A percentile compares a stretch with the other conserved stretches of the same genome.
Evolutionary conservation across 164 flowering plant species (phyloP).

Genomic region (Santalum album): DNA sequence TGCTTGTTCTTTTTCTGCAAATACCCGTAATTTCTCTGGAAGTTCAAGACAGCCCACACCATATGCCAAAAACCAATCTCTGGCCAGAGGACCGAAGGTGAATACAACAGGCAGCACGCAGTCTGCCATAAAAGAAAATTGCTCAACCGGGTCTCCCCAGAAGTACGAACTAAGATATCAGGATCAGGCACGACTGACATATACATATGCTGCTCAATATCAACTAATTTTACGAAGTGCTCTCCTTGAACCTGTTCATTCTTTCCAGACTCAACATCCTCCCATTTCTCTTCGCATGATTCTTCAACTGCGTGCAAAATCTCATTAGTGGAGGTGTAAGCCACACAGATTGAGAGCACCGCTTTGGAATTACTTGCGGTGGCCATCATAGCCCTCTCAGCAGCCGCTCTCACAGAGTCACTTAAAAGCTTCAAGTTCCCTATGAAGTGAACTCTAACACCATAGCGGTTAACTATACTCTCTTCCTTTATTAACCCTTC

Average conservation of each 20-base stretch:
- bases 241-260: slow-evolving; percentile 1
- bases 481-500: slow-evolving; percentile 40
- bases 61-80: slow-evolving; percentile 59
- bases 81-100: slow-evolving; percentile 69
- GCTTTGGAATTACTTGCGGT: slow-evolving; percentile 24
- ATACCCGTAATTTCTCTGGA: slow-evolving; percentile 33
- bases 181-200: slow-evolving; percentile 60
- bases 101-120: slow-evolving; percentile 32
- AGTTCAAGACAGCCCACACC: slow-evolving; percentile 56
- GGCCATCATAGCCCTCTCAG: slow-evolving; percentile 52
- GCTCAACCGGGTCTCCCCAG: slow-evolving; percentile 31
- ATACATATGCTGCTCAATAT: slow-evolving; percentile 64
- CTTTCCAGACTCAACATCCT: neutral
- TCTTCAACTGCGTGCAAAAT: slow-evolving; percentile 6
- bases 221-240: slow-evolving; percentile 22
- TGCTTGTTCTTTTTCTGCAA: slow-evolving; percentile 46
- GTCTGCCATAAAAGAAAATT: slow-evolving; percentile 87
- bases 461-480: slow-evolving; percentile 43
- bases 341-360: slow-evolving; percentile 6
- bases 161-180: slow-evolving; percentile 45
- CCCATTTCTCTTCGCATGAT: slow-evolving; percentile 16
- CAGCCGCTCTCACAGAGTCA: slow-evolving; percentile 44
- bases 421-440: slow-evolving; percentile 59
- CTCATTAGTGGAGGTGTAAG: slow-evolving; percentile 6
- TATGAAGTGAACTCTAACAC: slow-evolving; percentile 43